Conservation (phyloP, 768 basidiomycete genomes). For the Dioszegia aurantiaca region DNA sequence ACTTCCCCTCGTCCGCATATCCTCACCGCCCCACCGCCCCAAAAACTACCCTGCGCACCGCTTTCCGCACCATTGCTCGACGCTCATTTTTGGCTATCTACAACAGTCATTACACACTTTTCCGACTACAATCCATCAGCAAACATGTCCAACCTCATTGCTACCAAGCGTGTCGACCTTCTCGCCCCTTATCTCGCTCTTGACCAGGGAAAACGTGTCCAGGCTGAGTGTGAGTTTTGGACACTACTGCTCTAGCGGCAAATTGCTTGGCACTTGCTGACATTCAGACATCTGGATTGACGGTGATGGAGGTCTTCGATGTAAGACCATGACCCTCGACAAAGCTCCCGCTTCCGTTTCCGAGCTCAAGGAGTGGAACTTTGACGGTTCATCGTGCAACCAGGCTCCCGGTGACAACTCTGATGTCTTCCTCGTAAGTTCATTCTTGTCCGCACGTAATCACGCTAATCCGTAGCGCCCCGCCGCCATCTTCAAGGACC, state of each 20-base stretch:
- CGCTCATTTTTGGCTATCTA: neutral
- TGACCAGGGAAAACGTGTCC: slow-evolving; percentile 83
- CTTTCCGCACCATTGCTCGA: neutral
- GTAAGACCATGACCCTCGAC: slow-evolving; percentile 93
- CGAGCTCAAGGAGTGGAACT: slow-evolving; percentile 96
- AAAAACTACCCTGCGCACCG: neutral
- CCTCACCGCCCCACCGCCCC: neutral
- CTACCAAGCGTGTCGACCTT: slow-evolving; percentile 61
- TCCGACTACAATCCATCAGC: neutral
- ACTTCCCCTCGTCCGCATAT: neutral
- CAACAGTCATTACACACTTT: slow-evolving; percentile 9
- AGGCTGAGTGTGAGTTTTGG: slow-evolving; percentile 65
- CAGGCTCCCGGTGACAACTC: slow-evolving; percentile 95
- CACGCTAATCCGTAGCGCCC: slow-evolving; percentile 59
- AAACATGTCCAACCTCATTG: slow-evolving; percentile 48
- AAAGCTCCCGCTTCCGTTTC: slow-evolving; percentile 82
- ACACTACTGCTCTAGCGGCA: neutral
- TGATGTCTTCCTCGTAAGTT: slow-evolving; percentile 80
- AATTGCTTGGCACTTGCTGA: neutral
- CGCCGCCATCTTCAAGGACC: slow-evolving; percentile 95
- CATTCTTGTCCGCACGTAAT: neutral
- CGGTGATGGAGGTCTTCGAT: slow-evolving; percentile 88
- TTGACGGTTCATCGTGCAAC: slow-evolving; percentile 95
- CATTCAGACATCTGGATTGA: slow-evolving; percentile 93
- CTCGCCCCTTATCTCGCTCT: slow-evolving; percentile 86